Percentiles rank a stretch among this genome's conserved stretches.
These are phyloP conservation scores for Hamamelis virginiana DNA, from an alignment of 164 flowering plant genomes.

Conservation along the genomic window DNA sequence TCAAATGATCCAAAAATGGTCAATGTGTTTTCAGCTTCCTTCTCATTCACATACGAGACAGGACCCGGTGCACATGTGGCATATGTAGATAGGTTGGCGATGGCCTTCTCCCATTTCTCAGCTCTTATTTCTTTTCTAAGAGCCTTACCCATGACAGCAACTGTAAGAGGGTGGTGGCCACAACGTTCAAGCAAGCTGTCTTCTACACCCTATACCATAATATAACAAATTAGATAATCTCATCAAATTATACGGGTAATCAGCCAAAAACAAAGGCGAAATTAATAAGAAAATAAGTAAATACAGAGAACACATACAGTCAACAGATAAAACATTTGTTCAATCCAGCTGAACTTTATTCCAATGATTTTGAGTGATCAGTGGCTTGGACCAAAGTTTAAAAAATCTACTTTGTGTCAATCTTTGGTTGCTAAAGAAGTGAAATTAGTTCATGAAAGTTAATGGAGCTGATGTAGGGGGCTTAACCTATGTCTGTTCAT, in stretches of 20 bases:
- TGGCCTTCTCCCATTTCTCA: constrained; percentile 54
- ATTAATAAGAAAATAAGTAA: background rate
- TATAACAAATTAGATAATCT: background rate
- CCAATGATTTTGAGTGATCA: background rate
- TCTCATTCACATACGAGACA: constrained; percentile 48
- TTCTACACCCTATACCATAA: constrained; percentile 15
- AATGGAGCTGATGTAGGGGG: no score
- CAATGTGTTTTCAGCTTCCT: constrained; percentile 41
- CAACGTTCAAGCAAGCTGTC: constrained; percentile 50
- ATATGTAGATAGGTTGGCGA: constrained; percentile 41
- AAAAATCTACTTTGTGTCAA: no score
- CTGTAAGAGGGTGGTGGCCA: constrained; percentile 57
- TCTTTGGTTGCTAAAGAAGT: no score
- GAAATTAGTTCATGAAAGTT: no score
- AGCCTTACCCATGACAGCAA: constrained; percentile 60
- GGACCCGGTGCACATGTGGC: constrained; percentile 56
- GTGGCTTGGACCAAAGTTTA: background rate
- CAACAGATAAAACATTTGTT: background rate
- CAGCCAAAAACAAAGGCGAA: background rate
- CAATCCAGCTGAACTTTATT: background rate
- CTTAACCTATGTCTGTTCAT: no score
- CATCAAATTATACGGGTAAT: background rate
- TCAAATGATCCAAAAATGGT: constrained; percentile 54
- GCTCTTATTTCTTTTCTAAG: constrained; percentile 45
- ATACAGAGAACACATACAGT: background rate